These are phyloP conservation scores for Sparassis latifolia DNA, from an alignment of 1,284 basidiomycete species.

Conservation along the genomic window DNA sequence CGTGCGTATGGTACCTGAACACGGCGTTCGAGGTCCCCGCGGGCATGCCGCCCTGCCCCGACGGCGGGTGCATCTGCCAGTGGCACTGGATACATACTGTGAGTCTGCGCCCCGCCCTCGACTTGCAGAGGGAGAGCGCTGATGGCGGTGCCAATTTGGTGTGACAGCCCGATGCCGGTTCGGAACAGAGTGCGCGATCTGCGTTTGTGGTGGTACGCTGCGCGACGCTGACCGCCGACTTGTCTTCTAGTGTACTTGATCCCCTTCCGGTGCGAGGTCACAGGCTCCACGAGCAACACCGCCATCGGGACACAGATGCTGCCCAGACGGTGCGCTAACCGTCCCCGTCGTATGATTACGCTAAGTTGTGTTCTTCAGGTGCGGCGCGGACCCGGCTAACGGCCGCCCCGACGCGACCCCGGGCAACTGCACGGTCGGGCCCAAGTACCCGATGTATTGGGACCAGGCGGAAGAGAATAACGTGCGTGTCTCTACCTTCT, in stretches of 20 bases:
- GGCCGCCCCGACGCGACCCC: conserved; percentile 34
- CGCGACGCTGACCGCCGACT: neutral
- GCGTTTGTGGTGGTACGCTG: neutral
- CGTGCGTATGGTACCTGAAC: conserved; percentile 62
- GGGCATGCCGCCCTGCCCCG: conserved; percentile 61
- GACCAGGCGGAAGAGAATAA: conserved; percentile 54
- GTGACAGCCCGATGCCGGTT: conserved; percentile 33
- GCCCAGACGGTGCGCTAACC: conserved; percentile 39
- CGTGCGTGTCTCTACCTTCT: conserved; percentile 23
- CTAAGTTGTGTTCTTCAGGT: conserved; percentile 38
- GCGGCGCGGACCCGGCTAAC: conserved; percentile 46
- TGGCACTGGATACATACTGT: conserved; percentile 70
- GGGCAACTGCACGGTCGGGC: conserved; percentile 62
- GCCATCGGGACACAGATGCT: conserved; percentile 46
- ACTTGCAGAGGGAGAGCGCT: no score
- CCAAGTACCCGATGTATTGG: conserved; percentile 65
- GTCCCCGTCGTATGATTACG: no score
- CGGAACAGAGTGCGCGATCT: conserved; percentile 36
- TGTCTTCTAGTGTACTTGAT: conserved; percentile 53
- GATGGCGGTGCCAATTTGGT: neutral
- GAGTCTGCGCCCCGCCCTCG: conserved; percentile 10
- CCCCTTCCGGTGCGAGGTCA: conserved; percentile 67
- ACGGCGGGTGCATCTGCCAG: conserved; percentile 59
- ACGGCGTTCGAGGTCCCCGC: conserved; percentile 61
- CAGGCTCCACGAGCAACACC: conserved; percentile 45